Base-by-base conservation (phyloP, 495 filamentous ascomycete species). In the Penicillium lagena region DNA sequence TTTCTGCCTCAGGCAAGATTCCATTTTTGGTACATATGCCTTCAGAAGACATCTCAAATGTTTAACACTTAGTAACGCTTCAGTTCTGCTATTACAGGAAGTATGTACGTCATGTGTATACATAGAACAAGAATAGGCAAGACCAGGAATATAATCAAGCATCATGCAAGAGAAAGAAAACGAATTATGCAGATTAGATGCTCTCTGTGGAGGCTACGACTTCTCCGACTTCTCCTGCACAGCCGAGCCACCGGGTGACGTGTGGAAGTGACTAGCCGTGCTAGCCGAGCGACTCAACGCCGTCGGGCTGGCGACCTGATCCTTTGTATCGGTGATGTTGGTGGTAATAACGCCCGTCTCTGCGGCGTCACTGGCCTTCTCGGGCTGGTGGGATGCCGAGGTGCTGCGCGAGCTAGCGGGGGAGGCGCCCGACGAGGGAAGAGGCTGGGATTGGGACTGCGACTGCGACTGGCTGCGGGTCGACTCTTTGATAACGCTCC, bases 401-500 rank as follows among this genome's bases (percentile, higher is more conserved):
- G 48, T 38, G 37, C 31, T 45, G 37, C 39, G 35, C 6, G 45
- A 35, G 14, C 10, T 40, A 1, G 47, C 37, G 12, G 51, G 40
- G 4, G 52, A 47, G 4, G 35, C 42, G 12, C 37, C 42, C 30
- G 40, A 27, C 17, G 46, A 37, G n/a, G 45, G 2, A 9, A 31
- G 8, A 31, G 4, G 14, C 29, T 11, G 29, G 13, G 17, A 31
- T 8, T 9, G 33, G 15, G 27, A 35, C 29, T 11, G 29, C 11
- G 17, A 31, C n/a, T 9, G 33, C 28, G 27, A 35, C 39, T 10
- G 47, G n/a, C 39, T 45, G 9, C 59, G 54, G 22, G 58, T 64
- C 39, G 55, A 58, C 4, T 71, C 65, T 51, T 66, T 70, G 54
- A 95, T 83, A 40, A 84, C 71, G n/a, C 80, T 73, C 64, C 79